phyloP scores from a whole-genome alignment of 2,329 filamentous ascomycete species.

The Fusarium devonianum region DNA sequence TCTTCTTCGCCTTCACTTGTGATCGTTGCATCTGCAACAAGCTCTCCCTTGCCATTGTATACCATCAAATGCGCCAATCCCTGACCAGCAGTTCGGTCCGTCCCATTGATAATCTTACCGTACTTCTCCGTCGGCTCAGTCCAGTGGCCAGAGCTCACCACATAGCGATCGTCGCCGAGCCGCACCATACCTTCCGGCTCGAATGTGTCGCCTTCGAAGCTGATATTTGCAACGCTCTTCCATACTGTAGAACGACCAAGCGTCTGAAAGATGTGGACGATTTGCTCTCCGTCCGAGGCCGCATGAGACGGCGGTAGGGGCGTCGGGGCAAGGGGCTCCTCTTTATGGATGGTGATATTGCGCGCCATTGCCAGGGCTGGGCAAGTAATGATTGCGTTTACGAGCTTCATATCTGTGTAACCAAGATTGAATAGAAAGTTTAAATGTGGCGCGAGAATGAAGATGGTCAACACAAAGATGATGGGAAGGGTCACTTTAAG shows the following conservation, averaged over 20 bases:
- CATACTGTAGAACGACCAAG: slow-evolving; percentile 52
- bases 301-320: slow-evolving; percentile 48
- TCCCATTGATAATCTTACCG: slow-evolving; percentile 57
- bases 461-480: slow-evolving; percentile 26
- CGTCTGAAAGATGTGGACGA: slow-evolving; percentile 47
- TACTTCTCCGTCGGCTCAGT: slow-evolving; percentile 50
- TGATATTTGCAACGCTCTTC: slow-evolving; percentile 52
- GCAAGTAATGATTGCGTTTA: slow-evolving; percentile 30
- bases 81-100: slow-evolving; percentile 54
- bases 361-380: slow-evolving; percentile 28
- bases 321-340: slow-evolving; percentile 43
- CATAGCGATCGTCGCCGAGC: slow-evolving; percentile 51
- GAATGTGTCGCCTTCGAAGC: slow-evolving; percentile 54
- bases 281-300: slow-evolving; percentile 45
- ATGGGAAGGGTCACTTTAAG: slow-evolving; percentile 29
- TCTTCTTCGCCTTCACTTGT: slow-evolving; percentile 47
- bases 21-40: slow-evolving; percentile 55
- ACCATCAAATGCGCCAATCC: slow-evolving; percentile 56
- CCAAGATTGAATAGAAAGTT: slow-evolving; percentile 11
- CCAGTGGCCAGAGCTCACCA: slow-evolving; percentile 55
- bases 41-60: slow-evolving; percentile 51
- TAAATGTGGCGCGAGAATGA: slow-evolving; percentile 25
- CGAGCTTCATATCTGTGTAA: slow-evolving; percentile 24
- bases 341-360: slow-evolving; percentile 47
- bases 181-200: slow-evolving; percentile 59